A percentile compares a stretch with the other conserved stretches of the same genome.
These are phyloP conservation scores for Botryotinia globosa DNA, from an alignment of 2,329 filamentous ascomycete species.

Conservation along the genomic window DNA sequence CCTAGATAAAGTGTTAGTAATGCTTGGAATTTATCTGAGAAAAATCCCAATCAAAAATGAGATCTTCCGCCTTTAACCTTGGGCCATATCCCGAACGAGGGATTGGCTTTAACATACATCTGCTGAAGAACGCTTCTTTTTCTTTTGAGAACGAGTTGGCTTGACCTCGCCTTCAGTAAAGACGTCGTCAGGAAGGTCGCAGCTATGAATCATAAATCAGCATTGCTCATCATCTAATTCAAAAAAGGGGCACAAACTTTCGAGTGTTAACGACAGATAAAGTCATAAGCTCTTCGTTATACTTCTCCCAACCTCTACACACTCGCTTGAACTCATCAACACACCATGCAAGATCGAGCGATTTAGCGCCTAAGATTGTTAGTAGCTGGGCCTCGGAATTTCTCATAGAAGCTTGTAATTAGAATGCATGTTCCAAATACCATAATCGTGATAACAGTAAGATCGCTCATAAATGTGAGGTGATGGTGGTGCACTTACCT, in stretches of 20 bases:
- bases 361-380: slow-evolving; percentile 57
- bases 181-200: slow-evolving; percentile 84
- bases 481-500: slow-evolving; percentile 51
- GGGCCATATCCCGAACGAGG: slow-evolving; percentile 17
- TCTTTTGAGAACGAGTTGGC: slow-evolving; percentile 45
- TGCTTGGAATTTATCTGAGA: slow-evolving; percentile 1
- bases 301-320: slow-evolving; percentile 73
- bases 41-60: slow-evolving; percentile 18
- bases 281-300: slow-evolving; percentile 70
- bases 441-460: background rate
- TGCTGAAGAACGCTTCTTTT: slow-evolving; percentile 36
- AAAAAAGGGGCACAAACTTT: slow-evolving; percentile 59
- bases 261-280: slow-evolving; percentile 72
- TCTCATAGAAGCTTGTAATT: background rate
- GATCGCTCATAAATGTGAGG: background rate
- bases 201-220: slow-evolving; percentile 50
- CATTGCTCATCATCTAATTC: slow-evolving; percentile 22
- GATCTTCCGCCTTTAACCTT: slow-evolving; percentile 19
- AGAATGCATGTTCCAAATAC: slow-evolving; percentile 1
- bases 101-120: slow-evolving; percentile 33
- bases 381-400: slow-evolving; percentile 35
- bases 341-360: slow-evolving; percentile 74
- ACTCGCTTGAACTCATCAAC: slow-evolving; percentile 84
- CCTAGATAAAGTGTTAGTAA: slow-evolving; percentile 34
- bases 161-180: slow-evolving; percentile 77